Evolutionary conservation across 1,284 basidiomycete genomes (phyloP), one percentile per base, ranked within the genome.

Genomic region (Kalmanozyma brasiliensis): DNA sequence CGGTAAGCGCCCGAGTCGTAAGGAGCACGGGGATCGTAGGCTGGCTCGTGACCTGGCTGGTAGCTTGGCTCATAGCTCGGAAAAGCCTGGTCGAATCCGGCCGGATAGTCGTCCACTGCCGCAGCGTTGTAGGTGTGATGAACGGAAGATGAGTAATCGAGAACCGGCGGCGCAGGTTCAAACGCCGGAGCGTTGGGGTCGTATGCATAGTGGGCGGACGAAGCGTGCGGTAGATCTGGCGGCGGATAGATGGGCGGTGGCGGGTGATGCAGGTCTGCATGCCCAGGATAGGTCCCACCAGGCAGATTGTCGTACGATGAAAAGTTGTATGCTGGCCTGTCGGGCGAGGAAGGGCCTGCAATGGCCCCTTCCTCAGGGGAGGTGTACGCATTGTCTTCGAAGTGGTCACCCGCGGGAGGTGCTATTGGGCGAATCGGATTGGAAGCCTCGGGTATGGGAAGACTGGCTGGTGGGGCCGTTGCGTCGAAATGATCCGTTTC

Each of bases 181-280:
- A 65, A 48, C 43, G 58, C 55, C 42, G 62, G 55, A 23, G 48
- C 55, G 33, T 33, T 45, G 4, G 62, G 62, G 34, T 59, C 55
- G 26, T 65, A 65, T 10, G 49, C 51, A 17, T 46, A 49, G 14
- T 37, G 37, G 24, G 26, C 4, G 13, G 49, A 17, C n/a, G 16
- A 16, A 23, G 4, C 26, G 13, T 33, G 45, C 8, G 55, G 55
- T 3, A 58, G 37, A 8, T 41, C 17, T 23, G 62, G 55, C 16
- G 62, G 62, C 22, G 49, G 49, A 44, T 58, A 44, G 16, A 38
- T 9, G 2, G 62, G 56, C 47, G 47, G 51, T 19, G 49, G 60
- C 4, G 48, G 60, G 8, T 51, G 42, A 5, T 40, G 37, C n/a
- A 44, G 19, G 11, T 24, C 23, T 16, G 33, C 36, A 17, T 33